Conservation (phyloP, 768 basidiomycete species). For the Hemileccinum impolitum region DNA sequence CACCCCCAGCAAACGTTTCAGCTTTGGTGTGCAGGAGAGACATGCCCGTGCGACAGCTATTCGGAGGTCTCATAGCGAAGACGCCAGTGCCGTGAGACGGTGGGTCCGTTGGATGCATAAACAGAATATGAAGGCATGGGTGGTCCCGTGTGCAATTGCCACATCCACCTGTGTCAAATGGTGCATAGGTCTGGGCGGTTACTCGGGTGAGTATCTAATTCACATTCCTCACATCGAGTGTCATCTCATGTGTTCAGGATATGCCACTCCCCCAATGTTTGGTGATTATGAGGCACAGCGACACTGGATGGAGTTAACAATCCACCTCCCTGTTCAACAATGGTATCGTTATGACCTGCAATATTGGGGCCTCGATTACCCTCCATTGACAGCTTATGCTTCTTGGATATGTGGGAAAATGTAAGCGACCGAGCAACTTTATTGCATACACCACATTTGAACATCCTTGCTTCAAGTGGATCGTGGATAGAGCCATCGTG, state of each 20-base stretch:
- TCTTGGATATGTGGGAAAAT: slow-evolving; percentile 79
- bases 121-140: slow-evolving; percentile 54
- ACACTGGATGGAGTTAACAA: slow-evolving; percentile 92
- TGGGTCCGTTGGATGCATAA: slow-evolving; percentile 84
- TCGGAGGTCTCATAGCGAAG: slow-evolving; percentile 12
- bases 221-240: neutral
- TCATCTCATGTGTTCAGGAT: slow-evolving; percentile 40
- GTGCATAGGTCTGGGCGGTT: slow-evolving; percentile 69
- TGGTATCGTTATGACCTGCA: slow-evolving; percentile 90
- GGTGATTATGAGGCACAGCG: slow-evolving; percentile 94
- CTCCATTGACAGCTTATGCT: slow-evolving; percentile 86
- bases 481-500: slow-evolving; percentile 52
- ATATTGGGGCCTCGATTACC: slow-evolving; percentile 97
- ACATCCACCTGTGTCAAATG: slow-evolving; percentile 60
- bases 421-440: slow-evolving; percentile 42
- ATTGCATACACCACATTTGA: slow-evolving; percentile 2
- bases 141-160: slow-evolving; percentile 54
- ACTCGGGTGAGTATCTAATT: slow-evolving; percentile 61
- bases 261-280: slow-evolving; percentile 73
- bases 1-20: slow-evolving; percentile 24
- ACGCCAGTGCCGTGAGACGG: slow-evolving; percentile 45
- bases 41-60: slow-evolving; percentile 13
- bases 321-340: slow-evolving; percentile 65
- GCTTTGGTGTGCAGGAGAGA: slow-evolving; percentile 41
- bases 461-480: slow-evolving; percentile 37